Percentiles rank a stretch among this genome's conserved stretches.
Evolutionary conservation across 192 early-diverging fungal genomes (phyloP).

Genomic region (Coemansia sp.): DNA sequence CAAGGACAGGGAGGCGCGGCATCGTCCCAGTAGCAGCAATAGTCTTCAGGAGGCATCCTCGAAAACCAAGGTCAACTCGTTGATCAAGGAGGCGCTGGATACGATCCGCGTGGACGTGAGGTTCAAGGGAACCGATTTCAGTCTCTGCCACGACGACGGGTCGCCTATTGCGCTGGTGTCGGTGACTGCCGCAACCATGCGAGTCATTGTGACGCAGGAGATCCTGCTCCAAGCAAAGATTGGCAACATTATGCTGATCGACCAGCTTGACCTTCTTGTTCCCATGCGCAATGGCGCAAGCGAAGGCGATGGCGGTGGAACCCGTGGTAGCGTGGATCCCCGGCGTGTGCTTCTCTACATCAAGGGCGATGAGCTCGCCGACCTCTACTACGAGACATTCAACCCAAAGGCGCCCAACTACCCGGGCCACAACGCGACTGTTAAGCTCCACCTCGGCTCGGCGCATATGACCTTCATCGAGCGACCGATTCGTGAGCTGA

Average conservation of each 20-base stretch:
- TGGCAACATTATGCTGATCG: constrained; percentile 67
- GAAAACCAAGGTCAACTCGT: constrained; percentile 22
- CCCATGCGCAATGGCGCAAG: neutral
- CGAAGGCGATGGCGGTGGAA: neutral
- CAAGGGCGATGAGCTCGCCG: constrained; percentile 85
- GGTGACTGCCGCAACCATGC: constrained; percentile 72
- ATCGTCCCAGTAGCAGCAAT: neutral
- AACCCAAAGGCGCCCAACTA: constrained; percentile 58
- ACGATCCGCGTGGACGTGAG: constrained; percentile 75
- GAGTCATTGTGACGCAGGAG: constrained; percentile 58
- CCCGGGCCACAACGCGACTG: constrained; percentile 82
- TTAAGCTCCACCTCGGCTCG: constrained; percentile 79
- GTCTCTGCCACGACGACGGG: constrained; percentile 78
- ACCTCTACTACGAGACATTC: constrained; percentile 87
- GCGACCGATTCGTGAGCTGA: constrained; percentile 67
- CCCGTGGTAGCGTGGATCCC: constrained; percentile 13
- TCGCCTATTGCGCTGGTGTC: constrained; percentile 67
- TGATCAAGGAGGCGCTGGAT: constrained; percentile 53
- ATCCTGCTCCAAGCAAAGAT: constrained; percentile 69
- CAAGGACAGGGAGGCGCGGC: neutral
- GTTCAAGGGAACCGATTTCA: constrained; percentile 78
- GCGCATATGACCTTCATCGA: constrained; percentile 79
- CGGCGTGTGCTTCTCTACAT: constrained; percentile 70
- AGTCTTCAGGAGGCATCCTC: neutral
- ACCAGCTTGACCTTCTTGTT: constrained; percentile 59